Evolutionary conservation across 2,329 filamentous ascomycete species (phyloP).

Genomic region (Pseudocercospora crystallina): DNA sequence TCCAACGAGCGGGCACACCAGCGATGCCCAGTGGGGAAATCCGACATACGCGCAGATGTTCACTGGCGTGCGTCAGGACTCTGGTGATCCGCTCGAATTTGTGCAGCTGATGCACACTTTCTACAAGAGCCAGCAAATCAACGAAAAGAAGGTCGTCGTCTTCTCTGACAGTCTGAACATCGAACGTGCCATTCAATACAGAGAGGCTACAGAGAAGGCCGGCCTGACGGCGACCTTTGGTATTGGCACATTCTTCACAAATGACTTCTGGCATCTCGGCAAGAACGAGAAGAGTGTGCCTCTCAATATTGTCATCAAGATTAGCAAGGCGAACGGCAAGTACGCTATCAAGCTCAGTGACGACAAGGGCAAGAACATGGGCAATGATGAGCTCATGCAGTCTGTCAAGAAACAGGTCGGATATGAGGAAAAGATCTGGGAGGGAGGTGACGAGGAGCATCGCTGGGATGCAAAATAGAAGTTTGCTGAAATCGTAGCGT

Average conservation of each 20-base stretch:
- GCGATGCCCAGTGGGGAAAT: slow-evolving; percentile 19
- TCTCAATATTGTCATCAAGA: slow-evolving; percentile 96
- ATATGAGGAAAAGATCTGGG: slow-evolving; percentile 83
- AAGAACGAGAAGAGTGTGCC: slow-evolving; percentile 82
- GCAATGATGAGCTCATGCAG: slow-evolving; percentile 73
- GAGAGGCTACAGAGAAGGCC: slow-evolving; percentile 72
- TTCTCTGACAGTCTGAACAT: slow-evolving; percentile 96
- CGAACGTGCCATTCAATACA: slow-evolving; percentile 87
- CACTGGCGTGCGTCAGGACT: slow-evolving; percentile 83
- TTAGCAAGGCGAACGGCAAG: slow-evolving; percentile 77
- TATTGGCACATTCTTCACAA: slow-evolving; percentile 89
- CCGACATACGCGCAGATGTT: slow-evolving; percentile 78
- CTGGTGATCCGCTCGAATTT: slow-evolving; percentile 79
- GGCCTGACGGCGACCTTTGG: slow-evolving; percentile 88
- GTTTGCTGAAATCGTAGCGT: background rate
- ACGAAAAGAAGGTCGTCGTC: slow-evolving; percentile 81
- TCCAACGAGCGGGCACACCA: slow-evolving; percentile 27
- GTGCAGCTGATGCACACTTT: slow-evolving; percentile 77
- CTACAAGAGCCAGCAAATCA: slow-evolving; percentile 74
- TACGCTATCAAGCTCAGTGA: slow-evolving; percentile 87
- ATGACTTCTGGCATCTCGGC: slow-evolving; percentile 76
- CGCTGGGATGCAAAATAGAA: slow-evolving; percentile 65
- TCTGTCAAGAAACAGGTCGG: slow-evolving; percentile 83
- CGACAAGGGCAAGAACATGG: slow-evolving; percentile 92
- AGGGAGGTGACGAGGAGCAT: slow-evolving; percentile 76